Conservation (phyloP, 495 filamentous ascomycete genomes). For the Aeminium ludgeri region DNA sequence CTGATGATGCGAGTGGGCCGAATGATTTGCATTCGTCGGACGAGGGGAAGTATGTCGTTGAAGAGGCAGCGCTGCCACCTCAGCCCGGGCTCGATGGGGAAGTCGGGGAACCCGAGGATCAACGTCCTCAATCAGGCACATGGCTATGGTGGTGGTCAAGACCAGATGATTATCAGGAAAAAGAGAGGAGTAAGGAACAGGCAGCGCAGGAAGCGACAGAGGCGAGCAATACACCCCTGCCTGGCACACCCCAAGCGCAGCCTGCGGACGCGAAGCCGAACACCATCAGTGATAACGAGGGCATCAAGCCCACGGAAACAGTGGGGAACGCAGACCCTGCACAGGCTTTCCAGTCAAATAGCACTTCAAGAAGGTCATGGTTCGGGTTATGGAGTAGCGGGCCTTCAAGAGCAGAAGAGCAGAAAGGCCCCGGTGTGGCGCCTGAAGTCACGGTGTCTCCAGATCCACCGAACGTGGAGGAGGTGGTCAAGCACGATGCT, state of each 20-base stretch:
- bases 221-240: slow-evolving; percentile 10
- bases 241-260: slow-evolving; percentile 12
- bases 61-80: slow-evolving; percentile 9
- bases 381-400: slow-evolving; percentile 23
- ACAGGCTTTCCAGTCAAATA: neutral
- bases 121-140: slow-evolving; percentile 1
- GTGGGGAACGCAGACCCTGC: neutral
- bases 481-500: neutral
- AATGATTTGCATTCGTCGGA: neutral
- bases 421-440: neutral
- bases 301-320: neutral
- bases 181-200: slow-evolving; percentile 7
- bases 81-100: slow-evolving; percentile 4
- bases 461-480: slow-evolving; percentile 1
- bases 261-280: slow-evolving; percentile 3
- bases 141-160: slow-evolving; percentile 29
- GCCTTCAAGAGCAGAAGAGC: neutral
- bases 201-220: slow-evolving; percentile 7
- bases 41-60: slow-evolving; percentile 2
- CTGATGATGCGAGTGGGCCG: neutral
- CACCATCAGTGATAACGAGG: neutral
- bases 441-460: slow-evolving; percentile 5
- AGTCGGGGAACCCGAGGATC: neutral
- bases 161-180: slow-evolving; percentile 22
- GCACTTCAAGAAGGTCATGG: slow-evolving; percentile 18